phyloP scores from a whole-genome alignment of 441 rosid genomes.

The Erodium moschatum region DNA sequence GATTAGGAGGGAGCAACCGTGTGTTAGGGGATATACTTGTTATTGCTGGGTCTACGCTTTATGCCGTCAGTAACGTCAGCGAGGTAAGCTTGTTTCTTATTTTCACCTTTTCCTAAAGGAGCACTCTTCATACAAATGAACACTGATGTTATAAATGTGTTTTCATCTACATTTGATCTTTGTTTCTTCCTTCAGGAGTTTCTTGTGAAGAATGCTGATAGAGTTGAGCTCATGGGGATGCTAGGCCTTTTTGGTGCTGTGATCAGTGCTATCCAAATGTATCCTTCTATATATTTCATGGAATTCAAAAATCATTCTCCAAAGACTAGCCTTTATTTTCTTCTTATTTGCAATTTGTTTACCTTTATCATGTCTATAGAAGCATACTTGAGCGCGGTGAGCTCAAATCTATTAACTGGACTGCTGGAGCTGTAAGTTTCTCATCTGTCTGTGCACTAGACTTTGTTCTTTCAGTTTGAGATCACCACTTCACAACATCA shows the following conservation, averaged over 20 bases:
- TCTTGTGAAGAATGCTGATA: conserved; percentile 73
- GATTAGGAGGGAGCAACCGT: conserved; percentile 61
- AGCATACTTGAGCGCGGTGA: conserved; percentile 65
- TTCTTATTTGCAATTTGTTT: conserved; percentile 5
- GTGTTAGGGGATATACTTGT: conserved; percentile 69
- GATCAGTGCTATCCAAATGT: conserved; percentile 79
- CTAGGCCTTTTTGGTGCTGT: conserved; percentile 76
- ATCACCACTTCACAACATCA: too few relatives aligned
- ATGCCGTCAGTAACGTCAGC: conserved; percentile 66
- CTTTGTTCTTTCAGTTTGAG: too few relatives aligned
- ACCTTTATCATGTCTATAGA: conserved; percentile 45
- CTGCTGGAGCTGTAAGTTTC: conserved; percentile 57
- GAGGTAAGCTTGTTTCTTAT: conserved; percentile 48
- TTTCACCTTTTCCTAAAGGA: neutral
- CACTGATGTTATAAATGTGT: neutral
- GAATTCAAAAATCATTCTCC: neutral
- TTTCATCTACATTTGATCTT: neutral
- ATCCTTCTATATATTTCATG: conserved; percentile 37
- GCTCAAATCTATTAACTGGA: conserved; percentile 67
- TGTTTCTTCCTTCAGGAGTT: conserved; percentile 43
- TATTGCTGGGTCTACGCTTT: conserved; percentile 77
- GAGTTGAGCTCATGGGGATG: conserved; percentile 72
- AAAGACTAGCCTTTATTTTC: neutral
- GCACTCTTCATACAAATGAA: neutral
- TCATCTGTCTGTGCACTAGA: neutral